phyloP scores from a whole-genome alignment of 306 rosid species.

The Acacia confusa region DNA sequence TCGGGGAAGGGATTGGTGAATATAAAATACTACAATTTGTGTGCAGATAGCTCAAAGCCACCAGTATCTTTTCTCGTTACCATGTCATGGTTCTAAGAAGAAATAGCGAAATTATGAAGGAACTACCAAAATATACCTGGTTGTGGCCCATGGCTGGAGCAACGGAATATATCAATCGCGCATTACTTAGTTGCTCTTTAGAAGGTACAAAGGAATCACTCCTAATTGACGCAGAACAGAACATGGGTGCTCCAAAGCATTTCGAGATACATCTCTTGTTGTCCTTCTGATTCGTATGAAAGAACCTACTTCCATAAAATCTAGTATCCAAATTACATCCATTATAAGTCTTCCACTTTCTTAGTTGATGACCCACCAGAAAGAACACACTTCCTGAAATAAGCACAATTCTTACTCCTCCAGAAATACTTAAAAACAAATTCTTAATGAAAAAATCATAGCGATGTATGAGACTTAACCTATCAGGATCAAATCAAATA shows the following conservation, averaged over 20 bases:
- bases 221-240: slow-evolving; percentile 39
- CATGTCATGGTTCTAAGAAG: background rate
- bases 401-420: slow-evolving; percentile 2
- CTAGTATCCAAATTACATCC: slow-evolving; percentile 10
- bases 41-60: background rate
- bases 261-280: slow-evolving; percentile 27
- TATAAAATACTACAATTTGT: background rate
- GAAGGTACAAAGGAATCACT: slow-evolving; percentile 34
- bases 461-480: too few relatives aligned
- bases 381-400: slow-evolving; percentile 46
- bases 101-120: background rate
- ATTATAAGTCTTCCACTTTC: slow-evolving; percentile 31
- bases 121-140: slow-evolving; percentile 48
- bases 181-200: slow-evolving; percentile 40
- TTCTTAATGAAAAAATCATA: background rate
- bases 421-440: background rate
- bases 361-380: slow-evolving; percentile 32
- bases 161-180: slow-evolving; percentile 68
- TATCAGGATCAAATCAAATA: background rate
- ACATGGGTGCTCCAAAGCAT: slow-evolving; percentile 28
- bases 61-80: background rate
- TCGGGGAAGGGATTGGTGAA: background rate
- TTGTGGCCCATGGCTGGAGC: slow-evolving; percentile 98
- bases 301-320: slow-evolving; percentile 15
- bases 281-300: slow-evolving; percentile 30